phyloP scores from a whole-genome alignment of 108 stramenopile species.

The Discostella pseudostelligera region DNA sequence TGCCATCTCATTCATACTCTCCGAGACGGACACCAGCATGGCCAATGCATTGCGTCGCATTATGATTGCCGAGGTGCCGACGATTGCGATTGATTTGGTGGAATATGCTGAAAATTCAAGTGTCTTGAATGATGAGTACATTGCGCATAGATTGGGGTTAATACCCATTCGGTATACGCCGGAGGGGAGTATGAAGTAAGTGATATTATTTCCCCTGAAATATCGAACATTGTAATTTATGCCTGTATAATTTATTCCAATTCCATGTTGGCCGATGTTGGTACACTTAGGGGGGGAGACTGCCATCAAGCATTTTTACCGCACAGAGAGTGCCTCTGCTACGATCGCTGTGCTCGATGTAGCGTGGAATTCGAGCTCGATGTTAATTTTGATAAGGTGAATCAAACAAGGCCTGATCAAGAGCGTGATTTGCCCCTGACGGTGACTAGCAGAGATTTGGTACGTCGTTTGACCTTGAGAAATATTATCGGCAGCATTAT shows the following conservation, averaged over 20 bases:
- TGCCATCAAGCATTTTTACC: constrained; percentile 67
- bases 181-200: constrained; percentile 63
- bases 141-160: constrained; percentile 96
- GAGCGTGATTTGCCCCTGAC: constrained; percentile 78
- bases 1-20: constrained; percentile 88
- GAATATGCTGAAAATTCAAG: constrained; percentile 92
- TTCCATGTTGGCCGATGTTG: too few relatives aligned
- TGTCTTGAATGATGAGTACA: constrained; percentile 95
- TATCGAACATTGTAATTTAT: neutral
- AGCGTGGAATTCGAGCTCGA: constrained; percentile 88
- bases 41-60: constrained; percentile 96
- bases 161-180: constrained; percentile 86
- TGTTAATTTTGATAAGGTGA: constrained; percentile 73
- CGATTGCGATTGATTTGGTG: constrained; percentile 96
- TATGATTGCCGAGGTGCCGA: constrained; percentile 97
- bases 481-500: neutral
- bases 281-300: constrained; percentile 56
- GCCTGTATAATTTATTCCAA: too few relatives aligned
- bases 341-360: constrained; percentile 79
- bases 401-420: constrained; percentile 42
- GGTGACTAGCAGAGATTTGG: constrained; percentile 74
- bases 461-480: constrained; percentile 7
- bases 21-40: constrained; percentile 91
- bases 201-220: constrained; percentile 2
- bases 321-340: constrained; percentile 84